Evolutionary conservation across 192 early-diverging fungal species (phyloP).

Genomic region (Umbelopsis ramanniana): DNA sequence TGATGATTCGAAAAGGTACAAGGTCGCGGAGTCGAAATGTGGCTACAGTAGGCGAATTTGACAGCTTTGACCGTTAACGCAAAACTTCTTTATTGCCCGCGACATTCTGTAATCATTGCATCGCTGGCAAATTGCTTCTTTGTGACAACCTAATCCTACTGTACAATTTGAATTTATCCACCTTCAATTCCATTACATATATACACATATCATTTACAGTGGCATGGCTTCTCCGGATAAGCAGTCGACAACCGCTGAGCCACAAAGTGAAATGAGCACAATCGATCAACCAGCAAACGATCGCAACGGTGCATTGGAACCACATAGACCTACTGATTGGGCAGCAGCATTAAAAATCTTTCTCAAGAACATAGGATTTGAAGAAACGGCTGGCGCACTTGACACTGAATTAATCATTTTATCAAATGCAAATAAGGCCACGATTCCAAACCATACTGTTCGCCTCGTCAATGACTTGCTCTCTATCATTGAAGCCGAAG

Average conservation of each 20-base stretch:
- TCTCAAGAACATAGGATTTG: not conserved
- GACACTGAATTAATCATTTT: not conserved
- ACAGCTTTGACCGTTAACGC: not conserved
- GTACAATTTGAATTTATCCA: no score
- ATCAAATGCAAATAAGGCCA: not conserved
- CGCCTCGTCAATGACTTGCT: not conserved
- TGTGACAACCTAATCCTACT: no score
- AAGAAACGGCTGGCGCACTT: not conserved
- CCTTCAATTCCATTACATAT: not conserved
- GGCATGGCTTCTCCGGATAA: not conserved
- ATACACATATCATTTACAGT: no score
- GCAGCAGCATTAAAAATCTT: not conserved
- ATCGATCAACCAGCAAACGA: not conserved
- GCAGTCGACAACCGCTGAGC: not conserved
- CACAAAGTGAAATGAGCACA: not conserved
- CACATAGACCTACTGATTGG: not conserved
- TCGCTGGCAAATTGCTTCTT: not conserved
- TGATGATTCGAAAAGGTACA: constrained; percentile 20
- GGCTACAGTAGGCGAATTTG: not conserved
- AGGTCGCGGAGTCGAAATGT: constrained; percentile 1
- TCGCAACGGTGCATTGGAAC: not conserved
- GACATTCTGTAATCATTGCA: not conserved
- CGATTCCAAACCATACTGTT: not conserved
- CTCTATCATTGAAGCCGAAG: not conserved
- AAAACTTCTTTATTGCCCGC: not conserved